phyloP scores from a whole-genome alignment of 2,329 filamentous ascomycete species.

The Aspergillus tamarii region DNA sequence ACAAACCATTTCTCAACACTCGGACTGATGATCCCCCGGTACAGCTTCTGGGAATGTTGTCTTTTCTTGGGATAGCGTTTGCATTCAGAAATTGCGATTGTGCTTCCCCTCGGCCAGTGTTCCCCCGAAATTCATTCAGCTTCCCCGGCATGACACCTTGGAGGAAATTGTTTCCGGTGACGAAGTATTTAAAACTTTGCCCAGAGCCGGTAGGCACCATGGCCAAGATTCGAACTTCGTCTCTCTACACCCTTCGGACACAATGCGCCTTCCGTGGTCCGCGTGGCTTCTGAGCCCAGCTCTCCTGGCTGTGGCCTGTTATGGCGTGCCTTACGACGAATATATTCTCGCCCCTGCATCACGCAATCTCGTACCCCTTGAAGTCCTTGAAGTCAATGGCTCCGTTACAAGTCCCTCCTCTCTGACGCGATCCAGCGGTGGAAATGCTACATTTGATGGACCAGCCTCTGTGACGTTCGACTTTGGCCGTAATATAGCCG shows the following conservation, averaged over 20 bases:
- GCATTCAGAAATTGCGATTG: background rate
- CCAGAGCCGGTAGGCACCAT: background rate
- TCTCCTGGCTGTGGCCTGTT: slow-evolving; percentile 11
- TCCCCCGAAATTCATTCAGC: background rate
- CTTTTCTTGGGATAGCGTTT: background rate
- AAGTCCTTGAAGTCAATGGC: slow-evolving; percentile 34
- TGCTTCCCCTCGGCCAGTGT: background rate
- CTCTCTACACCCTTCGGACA: background rate
- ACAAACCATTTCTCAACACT: background rate
- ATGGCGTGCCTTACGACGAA: slow-evolving; percentile 32
- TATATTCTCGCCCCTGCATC: slow-evolving; percentile 39
- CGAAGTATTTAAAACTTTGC: background rate
- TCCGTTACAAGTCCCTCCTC: slow-evolving; percentile 28
- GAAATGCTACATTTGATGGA: slow-evolving; percentile 20
- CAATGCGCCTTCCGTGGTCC: background rate
- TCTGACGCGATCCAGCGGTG: slow-evolving; percentile 9
- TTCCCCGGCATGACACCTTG: background rate
- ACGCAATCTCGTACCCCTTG: slow-evolving; percentile 29
- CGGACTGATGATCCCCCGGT: background rate
- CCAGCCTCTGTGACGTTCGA: slow-evolving; percentile 43
- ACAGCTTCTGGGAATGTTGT: background rate
- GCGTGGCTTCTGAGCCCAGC: slow-evolving; percentile 15
- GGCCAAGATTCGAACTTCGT: background rate
- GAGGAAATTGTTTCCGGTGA: background rate
- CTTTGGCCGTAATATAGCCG: slow-evolving; percentile 45